Evolutionary conservation across 495 filamentous ascomycete species (phyloP).

Genomic region (Neurospora sublineolata): DNA sequence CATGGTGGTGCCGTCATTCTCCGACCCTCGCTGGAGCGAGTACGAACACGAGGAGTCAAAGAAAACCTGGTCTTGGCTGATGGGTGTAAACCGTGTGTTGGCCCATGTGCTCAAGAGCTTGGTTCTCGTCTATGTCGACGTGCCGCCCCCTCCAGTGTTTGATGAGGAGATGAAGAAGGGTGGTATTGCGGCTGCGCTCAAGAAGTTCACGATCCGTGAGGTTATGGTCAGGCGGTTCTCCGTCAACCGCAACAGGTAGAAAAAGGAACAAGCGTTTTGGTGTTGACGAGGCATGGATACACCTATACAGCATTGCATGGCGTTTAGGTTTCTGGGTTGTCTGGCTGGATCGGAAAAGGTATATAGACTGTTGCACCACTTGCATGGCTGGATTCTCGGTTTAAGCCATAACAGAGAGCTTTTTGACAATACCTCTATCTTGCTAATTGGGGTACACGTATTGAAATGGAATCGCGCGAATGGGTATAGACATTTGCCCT

Average conservation of each 20-base stretch:
- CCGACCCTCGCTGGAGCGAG: conserved; percentile 60
- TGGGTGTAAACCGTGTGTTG: conserved; percentile 85
- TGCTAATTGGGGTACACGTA: background rate
- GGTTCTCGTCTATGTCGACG: conserved; percentile 79
- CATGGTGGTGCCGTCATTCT: conserved; percentile 72
- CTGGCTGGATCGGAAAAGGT: background rate
- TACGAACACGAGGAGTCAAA: conserved; percentile 31
- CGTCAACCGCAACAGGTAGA: conserved; percentile 54
- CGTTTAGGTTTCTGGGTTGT: background rate
- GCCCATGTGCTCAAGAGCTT: conserved; percentile 79
- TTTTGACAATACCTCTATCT: background rate
- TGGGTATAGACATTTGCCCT: background rate
- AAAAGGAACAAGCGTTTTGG: background rate
- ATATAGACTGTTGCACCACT: background rate
- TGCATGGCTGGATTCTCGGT: background rate
- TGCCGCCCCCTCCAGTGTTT: conserved; percentile 55
- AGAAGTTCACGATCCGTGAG: conserved; percentile 69
- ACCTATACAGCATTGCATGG: background rate
- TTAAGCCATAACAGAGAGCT: background rate
- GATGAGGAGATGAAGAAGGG: conserved; percentile 28
- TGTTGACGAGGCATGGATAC: background rate
- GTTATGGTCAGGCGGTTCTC: conserved; percentile 72
- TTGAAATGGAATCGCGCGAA: background rate
- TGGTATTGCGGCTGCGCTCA: conserved; percentile 52
- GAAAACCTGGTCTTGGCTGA: conserved; percentile 80